Conservation (phyloP, 495 filamentous ascomycete species). For the Hypoxylon trugodes region DNA sequence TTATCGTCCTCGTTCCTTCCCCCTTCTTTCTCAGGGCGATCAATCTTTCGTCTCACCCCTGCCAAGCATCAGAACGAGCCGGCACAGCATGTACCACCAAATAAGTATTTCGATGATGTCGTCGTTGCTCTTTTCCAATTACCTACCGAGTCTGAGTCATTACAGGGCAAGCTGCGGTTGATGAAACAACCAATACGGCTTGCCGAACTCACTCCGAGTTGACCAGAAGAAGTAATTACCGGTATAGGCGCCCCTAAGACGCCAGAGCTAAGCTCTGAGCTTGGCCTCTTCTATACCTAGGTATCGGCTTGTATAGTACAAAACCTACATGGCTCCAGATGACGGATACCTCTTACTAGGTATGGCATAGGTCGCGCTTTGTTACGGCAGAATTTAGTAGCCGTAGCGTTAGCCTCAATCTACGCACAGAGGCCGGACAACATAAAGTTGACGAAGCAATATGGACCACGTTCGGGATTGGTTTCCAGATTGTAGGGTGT, state of each 20-base stretch:
- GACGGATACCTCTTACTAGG: not conserved
- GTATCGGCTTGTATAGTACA: slow-evolving; percentile 6
- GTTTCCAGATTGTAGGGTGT: slow-evolving; percentile 16
- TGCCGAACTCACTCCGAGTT: slow-evolving; percentile 31
- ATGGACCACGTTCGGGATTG: slow-evolving; percentile 26
- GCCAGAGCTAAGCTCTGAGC: slow-evolving; percentile 16
- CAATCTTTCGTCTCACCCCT: slow-evolving; percentile 33
- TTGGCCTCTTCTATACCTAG: not conserved
- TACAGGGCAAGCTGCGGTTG: not conserved
- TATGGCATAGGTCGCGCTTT: slow-evolving; percentile 26
- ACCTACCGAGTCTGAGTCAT: slow-evolving; percentile 1
- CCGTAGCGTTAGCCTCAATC: not conserved
- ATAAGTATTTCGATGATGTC: slow-evolving; percentile 11
- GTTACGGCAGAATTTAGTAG: slow-evolving; percentile 24
- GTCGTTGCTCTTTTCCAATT: slow-evolving; percentile 9
- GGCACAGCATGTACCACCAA: slow-evolving; percentile 21
- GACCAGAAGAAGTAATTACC: slow-evolving; percentile 25
- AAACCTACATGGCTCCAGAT: not conserved
- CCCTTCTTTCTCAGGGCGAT: slow-evolving; percentile 20
- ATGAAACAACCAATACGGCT: slow-evolving; percentile 32
- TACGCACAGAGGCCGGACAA: not conserved
- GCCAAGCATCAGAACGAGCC: slow-evolving; percentile 28
- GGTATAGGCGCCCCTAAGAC: not conserved
- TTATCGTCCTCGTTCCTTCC: slow-evolving; percentile 10
- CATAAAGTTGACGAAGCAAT: slow-evolving; percentile 5